Evolutionary conservation across 345 rosid species (phyloP), one percentile per base, ranked within the genome.

Genomic region (Hypericum perforatum): DNA sequence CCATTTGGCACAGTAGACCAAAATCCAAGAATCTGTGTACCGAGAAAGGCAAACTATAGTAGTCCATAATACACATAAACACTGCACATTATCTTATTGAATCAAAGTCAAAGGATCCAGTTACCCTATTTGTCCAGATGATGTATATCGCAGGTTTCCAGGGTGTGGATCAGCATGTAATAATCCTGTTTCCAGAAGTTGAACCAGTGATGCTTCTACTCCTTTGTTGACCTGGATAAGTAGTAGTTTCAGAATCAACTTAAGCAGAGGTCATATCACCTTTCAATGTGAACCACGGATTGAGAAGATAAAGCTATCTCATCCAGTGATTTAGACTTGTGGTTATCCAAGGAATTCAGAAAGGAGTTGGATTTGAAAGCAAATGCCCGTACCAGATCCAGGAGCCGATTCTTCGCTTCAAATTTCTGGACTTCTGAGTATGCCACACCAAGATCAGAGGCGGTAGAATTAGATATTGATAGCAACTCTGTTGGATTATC

Each of bases 91-190:
- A 59, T 49, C 49, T 45, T 9, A 67, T 40, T 41, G 49, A n/a
- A 54, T 42, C 14, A 39, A 68, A 59, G 65, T 37, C 47, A 43
- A 29, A 40, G 8, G 43, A 42, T 69, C 15, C 52, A 22, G 7
- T 44, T 86, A 90, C 97, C 94, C 95, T 73, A 90, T 76, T 64
- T 81, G 82, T 76, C 89, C 84, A 16, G 96, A 77, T 67, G 89
- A 45, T 8, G 78, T 76, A 72, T 86, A 90, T 10, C 85, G 96
- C 70, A 90, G 61, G 72, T 90, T 90, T 71, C 97, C 97, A 58
- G 97, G 80, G 79, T 90, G 97, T 42, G 97, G 94, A 70, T 90
- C 97, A 57, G 96, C 97, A 81, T 90, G 97, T 77, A 90, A 69
- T 53, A 90, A 64, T 48, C 97, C 97, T 57, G 96, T 86, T 64